Conservation (phyloP, 495 filamentous ascomycete species). For the Platismatia glauca region DNA sequence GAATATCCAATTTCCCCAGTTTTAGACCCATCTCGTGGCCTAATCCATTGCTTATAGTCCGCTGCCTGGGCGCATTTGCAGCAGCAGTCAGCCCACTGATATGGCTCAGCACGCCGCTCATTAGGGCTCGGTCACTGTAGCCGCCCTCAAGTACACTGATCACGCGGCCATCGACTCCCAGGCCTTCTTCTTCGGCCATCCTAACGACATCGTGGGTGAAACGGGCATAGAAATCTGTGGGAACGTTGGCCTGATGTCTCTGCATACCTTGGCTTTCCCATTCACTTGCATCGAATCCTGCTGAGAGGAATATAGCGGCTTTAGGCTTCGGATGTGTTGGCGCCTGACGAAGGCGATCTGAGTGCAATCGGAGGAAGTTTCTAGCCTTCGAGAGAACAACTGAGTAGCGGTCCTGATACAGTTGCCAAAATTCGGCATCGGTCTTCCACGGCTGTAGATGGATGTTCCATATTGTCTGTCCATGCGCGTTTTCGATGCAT, state of each 20-base stretch:
- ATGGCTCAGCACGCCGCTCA: constrained; percentile 81
- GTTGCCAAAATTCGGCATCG: constrained; percentile 72
- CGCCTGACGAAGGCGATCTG: constrained; percentile 47
- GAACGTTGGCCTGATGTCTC: constrained; percentile 85
- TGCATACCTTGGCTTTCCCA: constrained; percentile 92
- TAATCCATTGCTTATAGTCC: constrained; percentile 34
- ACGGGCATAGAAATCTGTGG: constrained; percentile 89
- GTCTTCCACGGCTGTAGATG: constrained; percentile 82
- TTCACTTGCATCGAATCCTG: constrained; percentile 94
- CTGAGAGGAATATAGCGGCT: constrained; percentile 86
- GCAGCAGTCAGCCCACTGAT: constrained; percentile 48
- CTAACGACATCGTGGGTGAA: constrained; percentile 76
- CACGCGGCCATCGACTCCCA: constrained; percentile 69
- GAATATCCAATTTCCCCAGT: constrained; percentile 24
- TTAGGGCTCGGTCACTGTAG: constrained; percentile 85
- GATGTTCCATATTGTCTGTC: constrained; percentile 92
- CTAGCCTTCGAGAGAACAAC: constrained; percentile 72
- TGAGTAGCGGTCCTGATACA: constrained; percentile 71
- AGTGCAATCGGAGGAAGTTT: constrained; percentile 59
- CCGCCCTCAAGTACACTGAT: constrained; percentile 93
- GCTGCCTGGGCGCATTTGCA: constrained; percentile 17
- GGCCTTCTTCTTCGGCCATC: constrained; percentile 71
- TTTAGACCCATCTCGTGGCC: constrained; percentile 47
- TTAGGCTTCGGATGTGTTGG: constrained; percentile 51
- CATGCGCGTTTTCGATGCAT: constrained; percentile 85